A percentile compares a stretch with the other conserved stretches of the same genome.
Conservation (phyloP, 2,329 filamentous ascomycete species). For the Fusarium pilosicola region DNA sequence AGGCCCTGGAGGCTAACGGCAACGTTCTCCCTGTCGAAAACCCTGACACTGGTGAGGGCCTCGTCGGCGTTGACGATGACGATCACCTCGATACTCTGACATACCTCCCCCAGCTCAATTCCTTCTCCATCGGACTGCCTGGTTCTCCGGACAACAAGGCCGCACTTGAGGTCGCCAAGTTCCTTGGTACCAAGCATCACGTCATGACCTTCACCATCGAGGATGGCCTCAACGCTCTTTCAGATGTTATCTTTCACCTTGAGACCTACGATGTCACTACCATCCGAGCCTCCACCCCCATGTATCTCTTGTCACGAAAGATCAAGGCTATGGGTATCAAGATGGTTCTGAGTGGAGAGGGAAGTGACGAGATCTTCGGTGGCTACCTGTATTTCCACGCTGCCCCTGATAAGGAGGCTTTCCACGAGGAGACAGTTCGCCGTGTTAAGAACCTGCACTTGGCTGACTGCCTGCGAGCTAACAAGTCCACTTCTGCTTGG, state of each 20-base stretch:
- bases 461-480: slow-evolving; percentile 95
- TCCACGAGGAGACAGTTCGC: slow-evolving; percentile 94
- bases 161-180: slow-evolving; percentile 92
- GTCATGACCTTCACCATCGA: slow-evolving; percentile 98
- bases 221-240: slow-evolving; percentile 95
- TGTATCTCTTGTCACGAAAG: slow-evolving; percentile 97
- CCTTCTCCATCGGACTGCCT: slow-evolving; percentile 96
- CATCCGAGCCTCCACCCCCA: slow-evolving; percentile 96
- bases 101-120: slow-evolving; percentile 94
- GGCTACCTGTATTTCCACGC: slow-evolving; percentile 99
- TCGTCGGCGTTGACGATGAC: slow-evolving; percentile 94
- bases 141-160: slow-evolving; percentile 92
- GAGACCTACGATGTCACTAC: slow-evolving; percentile 99
- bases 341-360: slow-evolving; percentile 98
- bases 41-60: slow-evolving; percentile 71
- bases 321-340: slow-evolving; percentile 99
- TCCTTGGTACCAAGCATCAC: slow-evolving; percentile 97
- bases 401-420: slow-evolving; percentile 88
- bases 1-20: slow-evolving; percentile 62
- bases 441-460: slow-evolving; percentile 97
- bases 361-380: slow-evolving; percentile 97
- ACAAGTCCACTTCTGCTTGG: slow-evolving; percentile 99
- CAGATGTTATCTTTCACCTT: slow-evolving; percentile 97
- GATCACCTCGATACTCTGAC: slow-evolving; percentile 90
- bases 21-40: slow-evolving; percentile 61